phyloP scores from a whole-genome alignment of 2,329 filamentous ascomycete genomes.

The Pseudogymnoascus sp. region DNA sequence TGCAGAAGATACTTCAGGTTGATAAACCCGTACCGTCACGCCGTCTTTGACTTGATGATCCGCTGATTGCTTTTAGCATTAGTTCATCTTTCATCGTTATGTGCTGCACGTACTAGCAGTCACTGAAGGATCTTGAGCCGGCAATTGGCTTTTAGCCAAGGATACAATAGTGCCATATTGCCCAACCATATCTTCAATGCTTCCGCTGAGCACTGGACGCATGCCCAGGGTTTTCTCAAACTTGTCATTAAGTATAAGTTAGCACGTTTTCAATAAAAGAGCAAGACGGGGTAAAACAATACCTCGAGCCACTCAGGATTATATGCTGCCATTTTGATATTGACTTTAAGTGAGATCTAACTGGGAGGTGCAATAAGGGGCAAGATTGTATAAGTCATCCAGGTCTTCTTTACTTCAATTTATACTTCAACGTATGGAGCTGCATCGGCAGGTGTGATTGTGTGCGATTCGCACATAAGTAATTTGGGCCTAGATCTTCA shows the following conservation, averaged over 20 bases:
- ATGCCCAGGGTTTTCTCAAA: conserved; percentile 17
- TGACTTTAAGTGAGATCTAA: neutral
- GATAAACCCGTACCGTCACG: conserved; percentile 18
- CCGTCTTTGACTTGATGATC: neutral
- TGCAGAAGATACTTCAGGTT: conserved; percentile 10
- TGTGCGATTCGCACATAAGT: neutral
- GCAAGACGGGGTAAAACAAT: neutral
- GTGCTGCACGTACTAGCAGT: conserved; percentile 1
- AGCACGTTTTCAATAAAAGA: neutral
- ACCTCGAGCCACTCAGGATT: conserved; percentile 21
- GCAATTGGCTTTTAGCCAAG: conserved; percentile 13
- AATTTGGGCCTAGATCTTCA: neutral
- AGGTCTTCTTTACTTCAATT: neutral
- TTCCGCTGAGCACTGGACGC: conserved; percentile 16
- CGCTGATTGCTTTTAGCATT: neutral
- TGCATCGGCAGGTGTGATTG: neutral
- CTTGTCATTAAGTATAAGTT: conserved; percentile 10
- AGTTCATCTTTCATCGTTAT: neutral
- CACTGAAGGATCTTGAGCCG: conserved; percentile 15
- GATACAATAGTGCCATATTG: conserved; percentile 15
- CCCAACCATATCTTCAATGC: conserved; percentile 13
- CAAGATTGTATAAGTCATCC: neutral
- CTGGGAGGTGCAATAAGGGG: neutral
- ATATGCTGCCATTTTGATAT: conserved; percentile 15
- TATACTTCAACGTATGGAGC: neutral